Evolutionary conservation across 768 basidiomycete species (phyloP).

Genomic region (Antrodiella citrinella): DNA sequence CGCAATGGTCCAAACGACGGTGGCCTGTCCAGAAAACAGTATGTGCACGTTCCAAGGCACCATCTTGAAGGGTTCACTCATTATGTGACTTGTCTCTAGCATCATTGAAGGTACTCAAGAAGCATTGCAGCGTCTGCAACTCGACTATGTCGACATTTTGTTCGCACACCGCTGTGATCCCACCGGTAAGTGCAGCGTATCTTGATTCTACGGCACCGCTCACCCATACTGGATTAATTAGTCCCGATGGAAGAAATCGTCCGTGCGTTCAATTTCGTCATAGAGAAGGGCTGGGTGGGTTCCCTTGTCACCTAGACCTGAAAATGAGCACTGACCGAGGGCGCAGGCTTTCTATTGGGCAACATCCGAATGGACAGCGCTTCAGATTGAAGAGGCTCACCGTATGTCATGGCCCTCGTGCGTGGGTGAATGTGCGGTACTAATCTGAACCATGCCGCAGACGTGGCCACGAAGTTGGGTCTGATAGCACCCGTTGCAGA

Average conservation of each 20-base stretch:
- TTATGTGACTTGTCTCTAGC: slow-evolving; percentile 22
- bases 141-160: slow-evolving; percentile 69
- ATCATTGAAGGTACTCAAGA: slow-evolving; percentile 71
- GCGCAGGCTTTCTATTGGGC: slow-evolving; percentile 61
- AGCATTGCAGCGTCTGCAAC: slow-evolving; percentile 53
- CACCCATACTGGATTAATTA: background rate
- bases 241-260: slow-evolving; percentile 74
- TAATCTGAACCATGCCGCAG: slow-evolving; percentile 21
- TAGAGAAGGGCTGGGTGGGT: slow-evolving; percentile 58
- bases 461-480: slow-evolving; percentile 56
- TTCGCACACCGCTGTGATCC: slow-evolving; percentile 64
- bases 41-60: slow-evolving; percentile 14
- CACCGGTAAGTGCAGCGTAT: slow-evolving; percentile 29
- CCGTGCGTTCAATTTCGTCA: slow-evolving; percentile 74
- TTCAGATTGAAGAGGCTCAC: slow-evolving; percentile 53
- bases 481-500: slow-evolving; percentile 70
- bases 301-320: slow-evolving; percentile 9
- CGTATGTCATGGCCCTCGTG: slow-evolving; percentile 27
- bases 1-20: slow-evolving; percentile 39
- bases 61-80: background rate
- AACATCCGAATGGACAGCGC: slow-evolving; percentile 63
- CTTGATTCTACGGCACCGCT: too few relatives aligned
- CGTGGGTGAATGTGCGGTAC: background rate
- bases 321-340: background rate
- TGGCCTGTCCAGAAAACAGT: slow-evolving; percentile 59